Evolutionary conservation across 805 yeast genomes (phyloP).

Genomic region (Pichia cephalocereana): DNA sequence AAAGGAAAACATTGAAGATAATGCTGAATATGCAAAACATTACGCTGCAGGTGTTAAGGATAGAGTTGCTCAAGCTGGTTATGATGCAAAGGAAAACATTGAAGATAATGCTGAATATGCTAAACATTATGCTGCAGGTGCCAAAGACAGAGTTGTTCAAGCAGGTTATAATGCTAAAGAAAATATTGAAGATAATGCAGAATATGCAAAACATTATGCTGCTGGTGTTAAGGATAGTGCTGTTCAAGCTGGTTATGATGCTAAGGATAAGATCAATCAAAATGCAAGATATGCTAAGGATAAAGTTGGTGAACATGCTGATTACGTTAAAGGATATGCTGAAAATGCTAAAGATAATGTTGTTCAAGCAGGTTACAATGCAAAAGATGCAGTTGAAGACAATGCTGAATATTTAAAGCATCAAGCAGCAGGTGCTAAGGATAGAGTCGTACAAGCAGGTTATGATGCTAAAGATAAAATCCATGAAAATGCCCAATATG

Average conservation of each 20-base stretch:
- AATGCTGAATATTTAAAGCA: constrained; percentile 5
- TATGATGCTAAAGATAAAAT: background rate
- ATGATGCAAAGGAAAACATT: too few relatives aligned
- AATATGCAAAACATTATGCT: background rate
- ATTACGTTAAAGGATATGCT: background rate
- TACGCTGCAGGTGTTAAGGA: background rate
- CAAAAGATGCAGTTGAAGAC: constrained; percentile 1
- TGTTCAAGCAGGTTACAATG: constrained; percentile 3
- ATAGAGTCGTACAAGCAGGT: constrained; percentile 2
- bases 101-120: background rate
- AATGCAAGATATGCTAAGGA: background rate
- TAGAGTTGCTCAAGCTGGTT: background rate
- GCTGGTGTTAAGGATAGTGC: background rate
- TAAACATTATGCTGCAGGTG: background rate
- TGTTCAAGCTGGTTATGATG: background rate
- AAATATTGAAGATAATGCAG: constrained; percentile 2
- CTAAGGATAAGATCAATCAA: background rate
- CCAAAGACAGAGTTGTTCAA: background rate
- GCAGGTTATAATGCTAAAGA: constrained; percentile 4
- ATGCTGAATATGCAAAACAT: background rate
- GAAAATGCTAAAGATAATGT: background rate
- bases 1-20: background rate
- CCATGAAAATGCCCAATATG: constrained; percentile 5
- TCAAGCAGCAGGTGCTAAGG: constrained; percentile 1
- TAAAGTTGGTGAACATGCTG: constrained; percentile 1